Conservation (phyloP, 495 filamentous ascomycete species). For the Xylaria venustula region DNA sequence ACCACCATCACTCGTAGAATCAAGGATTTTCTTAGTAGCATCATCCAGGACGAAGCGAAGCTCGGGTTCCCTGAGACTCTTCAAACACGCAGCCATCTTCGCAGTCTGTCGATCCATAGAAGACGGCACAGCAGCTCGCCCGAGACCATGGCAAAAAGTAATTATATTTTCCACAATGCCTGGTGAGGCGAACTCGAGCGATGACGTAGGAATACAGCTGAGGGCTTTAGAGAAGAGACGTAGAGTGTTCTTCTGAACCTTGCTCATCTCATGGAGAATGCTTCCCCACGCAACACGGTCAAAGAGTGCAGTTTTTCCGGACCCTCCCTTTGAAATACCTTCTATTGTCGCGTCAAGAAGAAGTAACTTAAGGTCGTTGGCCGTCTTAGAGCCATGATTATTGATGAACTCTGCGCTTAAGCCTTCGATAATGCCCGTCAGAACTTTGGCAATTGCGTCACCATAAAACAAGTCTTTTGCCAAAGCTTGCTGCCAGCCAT, state of each 20-base stretch:
- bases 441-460: slow-evolving; percentile 12
- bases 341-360: slow-evolving; percentile 20
- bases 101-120: slow-evolving; percentile 16
- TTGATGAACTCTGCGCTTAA: background rate
- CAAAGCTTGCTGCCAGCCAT: slow-evolving; percentile 19
- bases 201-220: slow-evolving; percentile 16
- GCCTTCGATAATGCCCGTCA: slow-evolving; percentile 18
- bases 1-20: slow-evolving; percentile 6
- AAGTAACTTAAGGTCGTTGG: slow-evolving; percentile 12
- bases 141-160: slow-evolving; percentile 11
- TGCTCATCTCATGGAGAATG: slow-evolving; percentile 19
- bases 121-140: background rate
- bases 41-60: slow-evolving; percentile 18
- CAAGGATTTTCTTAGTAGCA: slow-evolving; percentile 13
- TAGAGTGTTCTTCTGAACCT: slow-evolving; percentile 19
- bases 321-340: slow-evolving; percentile 13
- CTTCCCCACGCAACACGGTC: slow-evolving; percentile 17
- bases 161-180: slow-evolving; percentile 17
- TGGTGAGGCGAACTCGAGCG: slow-evolving; percentile 8
- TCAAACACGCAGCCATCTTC: slow-evolving; percentile 23
- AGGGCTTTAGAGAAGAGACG: slow-evolving; percentile 19
- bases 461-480: slow-evolving; percentile 10
- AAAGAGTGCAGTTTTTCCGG: background rate
- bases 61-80: slow-evolving; percentile 9
- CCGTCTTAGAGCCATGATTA: background rate